phyloP scores from a whole-genome alignment of 768 basidiomycete species.

The Hypholoma fasciculare region DNA sequence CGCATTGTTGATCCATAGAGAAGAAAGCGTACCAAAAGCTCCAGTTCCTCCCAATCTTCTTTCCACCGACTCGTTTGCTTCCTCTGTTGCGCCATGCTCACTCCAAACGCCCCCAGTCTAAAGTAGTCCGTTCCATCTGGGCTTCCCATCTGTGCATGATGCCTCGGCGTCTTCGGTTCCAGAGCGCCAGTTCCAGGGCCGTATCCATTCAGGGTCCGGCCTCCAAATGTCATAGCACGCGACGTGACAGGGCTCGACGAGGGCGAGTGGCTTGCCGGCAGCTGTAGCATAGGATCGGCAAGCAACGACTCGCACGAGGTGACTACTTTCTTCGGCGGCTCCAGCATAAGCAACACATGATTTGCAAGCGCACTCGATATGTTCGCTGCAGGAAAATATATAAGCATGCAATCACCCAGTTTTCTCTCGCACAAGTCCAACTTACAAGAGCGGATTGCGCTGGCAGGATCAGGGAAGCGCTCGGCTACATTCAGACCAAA shows the following conservation, averaged over 20 bases:
- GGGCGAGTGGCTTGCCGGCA: neutral
- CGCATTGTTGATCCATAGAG: neutral
- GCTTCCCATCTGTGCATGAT: conserved; percentile 43
- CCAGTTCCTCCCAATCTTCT: conserved; percentile 93
- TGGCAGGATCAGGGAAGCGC: conserved; percentile 51
- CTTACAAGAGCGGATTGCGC: conserved; percentile 60
- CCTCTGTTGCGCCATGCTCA: conserved; percentile 21
- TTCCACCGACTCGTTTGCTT: conserved; percentile 80
- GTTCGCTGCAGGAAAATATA: conserved; percentile 35
- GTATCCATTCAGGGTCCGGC: neutral
- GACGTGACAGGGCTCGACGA: conserved; percentile 3
- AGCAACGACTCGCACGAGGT: conserved; percentile 59
- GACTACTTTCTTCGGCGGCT: conserved; percentile 54
- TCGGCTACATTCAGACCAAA: conserved; percentile 70
- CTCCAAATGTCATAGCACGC: conserved; percentile 3
- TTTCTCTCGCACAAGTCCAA: neutral
- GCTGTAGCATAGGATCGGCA: conserved; percentile 44
- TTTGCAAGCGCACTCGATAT: conserved; percentile 53
- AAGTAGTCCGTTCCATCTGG: conserved; percentile 68
- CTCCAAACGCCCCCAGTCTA: conserved; percentile 38
- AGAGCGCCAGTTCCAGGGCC: conserved; percentile 5
- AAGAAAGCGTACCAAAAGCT: conserved; percentile 58
- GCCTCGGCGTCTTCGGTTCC: conserved; percentile 53
- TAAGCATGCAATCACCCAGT: neutral
- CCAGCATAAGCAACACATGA: conserved; percentile 60